A percentile compares a stretch with the other conserved stretches of the same genome.
These are phyloP conservation scores for Beta macrorhiza DNA, from an alignment of 179 eudicot genomes.

Conservation along the genomic window DNA sequence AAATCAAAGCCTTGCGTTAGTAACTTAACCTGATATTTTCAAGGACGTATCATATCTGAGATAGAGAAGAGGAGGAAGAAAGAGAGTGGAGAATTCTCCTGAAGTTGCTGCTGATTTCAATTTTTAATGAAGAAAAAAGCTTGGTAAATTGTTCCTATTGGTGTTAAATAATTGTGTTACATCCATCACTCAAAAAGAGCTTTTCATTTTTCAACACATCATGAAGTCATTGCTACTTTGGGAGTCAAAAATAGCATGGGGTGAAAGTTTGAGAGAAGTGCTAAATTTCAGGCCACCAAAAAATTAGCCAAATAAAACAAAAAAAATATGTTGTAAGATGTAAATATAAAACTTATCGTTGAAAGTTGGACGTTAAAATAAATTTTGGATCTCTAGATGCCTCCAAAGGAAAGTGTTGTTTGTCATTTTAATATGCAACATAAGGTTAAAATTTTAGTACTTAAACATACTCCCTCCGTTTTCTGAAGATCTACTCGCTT, in stretches of 20 bases:
- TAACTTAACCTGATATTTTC: background rate
- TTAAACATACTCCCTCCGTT: no score
- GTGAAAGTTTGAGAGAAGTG: background rate
- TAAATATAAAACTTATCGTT: background rate
- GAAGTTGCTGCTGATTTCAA: background rate
- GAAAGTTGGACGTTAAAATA: background rate
- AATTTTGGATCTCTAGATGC: background rate
- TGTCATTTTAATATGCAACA: background rate
- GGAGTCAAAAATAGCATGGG: background rate
- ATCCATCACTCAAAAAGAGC: background rate
- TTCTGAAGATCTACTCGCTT: no score
- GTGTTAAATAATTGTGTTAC: background rate
- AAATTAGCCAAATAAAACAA: background rate
- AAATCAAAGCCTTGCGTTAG: background rate
- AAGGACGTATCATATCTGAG: background rate
- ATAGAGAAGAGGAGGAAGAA: background rate
- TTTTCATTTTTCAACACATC: background rate
- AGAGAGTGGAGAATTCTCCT: background rate
- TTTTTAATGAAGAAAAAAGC: background rate
- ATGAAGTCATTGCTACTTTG: background rate
- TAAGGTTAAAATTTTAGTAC: background rate
- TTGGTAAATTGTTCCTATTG: background rate
- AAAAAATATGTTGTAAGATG: background rate
- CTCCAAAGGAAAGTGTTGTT: background rate
- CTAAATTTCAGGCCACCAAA: background rate